Conservation (phyloP, 2,329 filamentous ascomycete species). For the Metarhizium anisopliae region DNA sequence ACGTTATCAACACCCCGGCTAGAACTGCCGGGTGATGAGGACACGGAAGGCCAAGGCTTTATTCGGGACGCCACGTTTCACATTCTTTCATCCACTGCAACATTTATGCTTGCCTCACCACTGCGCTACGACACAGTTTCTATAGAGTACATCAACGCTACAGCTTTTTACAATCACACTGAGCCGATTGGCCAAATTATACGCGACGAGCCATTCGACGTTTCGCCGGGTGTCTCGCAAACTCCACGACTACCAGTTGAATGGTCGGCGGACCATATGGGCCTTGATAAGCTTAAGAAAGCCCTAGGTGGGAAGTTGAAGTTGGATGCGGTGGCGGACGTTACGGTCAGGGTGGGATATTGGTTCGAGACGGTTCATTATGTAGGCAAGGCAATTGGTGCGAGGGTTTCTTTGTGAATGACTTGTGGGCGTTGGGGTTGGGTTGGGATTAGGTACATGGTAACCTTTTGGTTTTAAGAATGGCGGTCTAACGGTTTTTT, state of each 20-base stretch:
- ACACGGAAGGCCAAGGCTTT: slow-evolving; percentile 48
- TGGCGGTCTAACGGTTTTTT: background rate
- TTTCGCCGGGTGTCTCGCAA: slow-evolving; percentile 62
- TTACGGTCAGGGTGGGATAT: slow-evolving; percentile 63
- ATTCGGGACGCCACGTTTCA: slow-evolving; percentile 83
- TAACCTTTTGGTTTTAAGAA: background rate
- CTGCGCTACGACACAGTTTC: slow-evolving; percentile 63
- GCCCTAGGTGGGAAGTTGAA: slow-evolving; percentile 74
- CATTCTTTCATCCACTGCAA: slow-evolving; percentile 75
- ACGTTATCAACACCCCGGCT: slow-evolving; percentile 65
- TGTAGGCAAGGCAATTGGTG: slow-evolving; percentile 59
- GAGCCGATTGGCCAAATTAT: slow-evolving; percentile 70
- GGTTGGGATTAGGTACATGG: background rate
- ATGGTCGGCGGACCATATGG: slow-evolving; percentile 68
- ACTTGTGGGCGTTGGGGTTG: background rate
- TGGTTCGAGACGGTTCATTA: slow-evolving; percentile 71
- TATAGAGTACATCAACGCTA: slow-evolving; percentile 73
- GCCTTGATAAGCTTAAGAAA: slow-evolving; percentile 70
- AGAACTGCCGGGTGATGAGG: slow-evolving; percentile 40
- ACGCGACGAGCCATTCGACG: slow-evolving; percentile 65
- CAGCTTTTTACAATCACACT: slow-evolving; percentile 74
- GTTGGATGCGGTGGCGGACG: slow-evolving; percentile 67
- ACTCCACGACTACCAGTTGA: slow-evolving; percentile 75
- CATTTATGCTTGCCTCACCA: slow-evolving; percentile 76
- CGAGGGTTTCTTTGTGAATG: slow-evolving; percentile 33